These are phyloP conservation scores for Hygrocybe punicea DNA, from an alignment of 768 basidiomycete species.

Conservation along the genomic window DNA sequence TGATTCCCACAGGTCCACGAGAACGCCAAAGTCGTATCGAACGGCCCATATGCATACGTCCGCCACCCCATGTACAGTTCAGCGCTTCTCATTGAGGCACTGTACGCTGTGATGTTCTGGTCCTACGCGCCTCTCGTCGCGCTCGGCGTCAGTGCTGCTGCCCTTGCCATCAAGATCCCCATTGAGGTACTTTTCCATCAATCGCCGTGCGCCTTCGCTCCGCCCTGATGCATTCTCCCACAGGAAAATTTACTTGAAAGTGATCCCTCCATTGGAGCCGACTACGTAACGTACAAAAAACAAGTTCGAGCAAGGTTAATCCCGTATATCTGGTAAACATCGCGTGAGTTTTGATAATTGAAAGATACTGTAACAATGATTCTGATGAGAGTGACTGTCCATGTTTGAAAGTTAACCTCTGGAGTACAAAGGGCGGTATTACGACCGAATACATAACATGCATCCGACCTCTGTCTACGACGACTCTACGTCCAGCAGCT, in stretches of 20 bases:
- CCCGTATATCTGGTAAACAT: slow-evolving; percentile 20
- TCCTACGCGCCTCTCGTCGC: slow-evolving; percentile 34
- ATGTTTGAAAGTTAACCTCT: too few species aligned
- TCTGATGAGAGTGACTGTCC: too few species aligned
- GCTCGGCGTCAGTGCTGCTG: slow-evolving; percentile 19
- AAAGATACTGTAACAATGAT: too few species aligned
- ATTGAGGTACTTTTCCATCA: slow-evolving; percentile 26
- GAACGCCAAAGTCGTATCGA: slow-evolving; percentile 27
- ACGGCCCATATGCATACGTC: slow-evolving; percentile 35
- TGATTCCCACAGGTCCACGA: slow-evolving; percentile 14
- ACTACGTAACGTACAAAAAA: slow-evolving; percentile 32
- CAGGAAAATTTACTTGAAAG: slow-evolving; percentile 31
- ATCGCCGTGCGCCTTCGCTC: neutral
- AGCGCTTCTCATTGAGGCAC: slow-evolving; percentile 24
- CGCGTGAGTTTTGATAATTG: neutral
- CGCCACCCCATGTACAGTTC: slow-evolving; percentile 35
- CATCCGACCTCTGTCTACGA: too few species aligned
- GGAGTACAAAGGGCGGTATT: too few species aligned
- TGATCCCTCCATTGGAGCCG: slow-evolving; percentile 19
- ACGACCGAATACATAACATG: too few species aligned
- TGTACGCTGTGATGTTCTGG: slow-evolving; percentile 30
- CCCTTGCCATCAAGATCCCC: slow-evolving; percentile 33
- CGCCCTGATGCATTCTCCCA: neutral
- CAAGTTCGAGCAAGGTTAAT: slow-evolving; percentile 28
- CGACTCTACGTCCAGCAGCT: too few species aligned